Evolutionary conservation across 2,329 filamentous ascomycete genomes (phyloP).

Genomic region (Fusarium kyushuense): DNA sequence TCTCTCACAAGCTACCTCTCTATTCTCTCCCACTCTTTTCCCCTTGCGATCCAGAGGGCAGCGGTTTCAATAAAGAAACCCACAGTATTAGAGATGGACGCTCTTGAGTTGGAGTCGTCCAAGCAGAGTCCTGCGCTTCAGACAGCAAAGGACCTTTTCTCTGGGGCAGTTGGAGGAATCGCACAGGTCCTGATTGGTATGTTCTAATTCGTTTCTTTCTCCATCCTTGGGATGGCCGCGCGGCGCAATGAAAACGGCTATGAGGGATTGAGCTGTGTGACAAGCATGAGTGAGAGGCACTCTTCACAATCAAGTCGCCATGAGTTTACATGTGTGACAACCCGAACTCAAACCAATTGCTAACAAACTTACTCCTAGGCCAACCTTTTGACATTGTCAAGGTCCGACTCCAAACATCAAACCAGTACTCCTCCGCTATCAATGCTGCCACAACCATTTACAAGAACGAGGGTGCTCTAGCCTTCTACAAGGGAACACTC

Average conservation of each 20-base stretch:
- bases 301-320: conserved; percentile 23
- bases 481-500: conserved; percentile 98
- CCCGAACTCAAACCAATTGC: not conserved
- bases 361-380: conserved; percentile 58
- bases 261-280: not conserved
- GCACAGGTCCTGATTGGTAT: conserved; percentile 92
- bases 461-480: conserved; percentile 85
- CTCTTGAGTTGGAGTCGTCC: conserved; percentile 52
- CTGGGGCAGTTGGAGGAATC: conserved; percentile 90
- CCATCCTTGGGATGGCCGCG: not conserved
- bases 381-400: conserved; percentile 93
- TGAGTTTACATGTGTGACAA: not conserved
- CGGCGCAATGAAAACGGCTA: conserved; percentile 51
- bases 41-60: not conserved
- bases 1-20: conserved; percentile 4
- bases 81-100: conserved; percentile 45
- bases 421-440: conserved; percentile 82
- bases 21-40: not conserved
- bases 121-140: conserved; percentile 60
- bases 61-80: not conserved
- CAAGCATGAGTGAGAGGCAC: conserved; percentile 10
- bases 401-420: conserved; percentile 92
- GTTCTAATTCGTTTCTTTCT: conserved; percentile 7
- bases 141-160: conserved; percentile 88
- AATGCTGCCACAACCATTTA: conserved; percentile 87